phyloP scores from a whole-genome alignment of 2,329 filamentous ascomycete species.

The Tolypocladium nubicola region DNA sequence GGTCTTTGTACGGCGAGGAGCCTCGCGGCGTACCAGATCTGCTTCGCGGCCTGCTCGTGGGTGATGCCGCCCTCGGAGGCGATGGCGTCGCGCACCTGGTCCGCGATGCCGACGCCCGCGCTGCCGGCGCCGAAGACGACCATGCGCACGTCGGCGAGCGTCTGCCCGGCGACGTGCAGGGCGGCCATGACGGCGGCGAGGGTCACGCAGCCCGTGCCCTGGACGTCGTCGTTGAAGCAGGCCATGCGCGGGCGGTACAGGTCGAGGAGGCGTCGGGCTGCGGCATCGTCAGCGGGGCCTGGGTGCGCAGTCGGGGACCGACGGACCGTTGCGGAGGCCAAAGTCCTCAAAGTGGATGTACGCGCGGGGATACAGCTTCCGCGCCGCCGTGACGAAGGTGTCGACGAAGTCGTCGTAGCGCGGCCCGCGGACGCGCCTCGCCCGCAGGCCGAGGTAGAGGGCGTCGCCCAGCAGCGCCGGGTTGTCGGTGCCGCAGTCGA shows the following conservation, averaged over 20 bases:
- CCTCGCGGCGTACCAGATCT: constrained; percentile 55
- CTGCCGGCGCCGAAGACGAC: constrained; percentile 74
- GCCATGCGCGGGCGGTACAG: constrained; percentile 62
- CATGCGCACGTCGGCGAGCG: constrained; percentile 58
- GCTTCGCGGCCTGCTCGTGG: constrained; percentile 63
- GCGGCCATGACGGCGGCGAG: constrained; percentile 73
- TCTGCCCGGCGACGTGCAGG: constrained; percentile 55
- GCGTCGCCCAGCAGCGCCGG: constrained; percentile 62
- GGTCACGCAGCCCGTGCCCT: constrained; percentile 81
- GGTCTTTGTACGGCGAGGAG: background rate
- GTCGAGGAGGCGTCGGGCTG: constrained; percentile 64
- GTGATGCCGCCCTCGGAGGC: constrained; percentile 53
- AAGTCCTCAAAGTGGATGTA: constrained; percentile 91
- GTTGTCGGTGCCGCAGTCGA: constrained; percentile 84
- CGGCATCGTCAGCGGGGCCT: background rate
- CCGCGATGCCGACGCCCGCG: constrained; percentile 76
- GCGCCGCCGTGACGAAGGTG: constrained; percentile 57
- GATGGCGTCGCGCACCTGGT: constrained; percentile 74
- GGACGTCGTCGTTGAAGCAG: constrained; percentile 88
- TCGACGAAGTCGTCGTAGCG: constrained; percentile 71
- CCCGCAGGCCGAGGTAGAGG: constrained; percentile 65
- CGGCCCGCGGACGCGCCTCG: constrained; percentile 56
- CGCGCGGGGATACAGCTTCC: constrained; percentile 63
- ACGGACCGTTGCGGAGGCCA: constrained; percentile 57
- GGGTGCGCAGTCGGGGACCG: too few species aligned